phyloP scores from a whole-genome alignment of 1,284 basidiomycete species.

The Bondarzewia mesenterica region DNA sequence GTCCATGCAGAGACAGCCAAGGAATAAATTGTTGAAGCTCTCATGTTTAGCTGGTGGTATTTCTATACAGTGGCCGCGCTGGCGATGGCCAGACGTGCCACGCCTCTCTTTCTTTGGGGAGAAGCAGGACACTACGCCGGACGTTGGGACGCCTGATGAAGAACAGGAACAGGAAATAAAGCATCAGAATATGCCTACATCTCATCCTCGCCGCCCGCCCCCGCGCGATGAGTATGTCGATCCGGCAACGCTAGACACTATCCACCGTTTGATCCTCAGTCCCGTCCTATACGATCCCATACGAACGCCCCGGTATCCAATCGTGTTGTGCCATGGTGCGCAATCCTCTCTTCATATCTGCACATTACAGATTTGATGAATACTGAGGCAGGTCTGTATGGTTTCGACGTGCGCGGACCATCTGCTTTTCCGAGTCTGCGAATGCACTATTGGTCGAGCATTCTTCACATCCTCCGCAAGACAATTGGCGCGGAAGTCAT shows the following conservation, averaged over 20 bases:
- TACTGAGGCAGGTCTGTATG: conserved; percentile 70
- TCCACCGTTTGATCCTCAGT: conserved; percentile 68
- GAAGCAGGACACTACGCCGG: no score
- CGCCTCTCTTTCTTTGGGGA: neutral
- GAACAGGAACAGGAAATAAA: neutral
- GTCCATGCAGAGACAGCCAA: neutral
- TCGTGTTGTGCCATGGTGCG: conserved; percentile 93
- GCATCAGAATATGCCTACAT: neutral
- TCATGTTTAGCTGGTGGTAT: neutral
- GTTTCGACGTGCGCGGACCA: conserved; percentile 84
- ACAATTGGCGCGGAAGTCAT: conserved; percentile 89
- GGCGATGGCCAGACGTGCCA: neutral
- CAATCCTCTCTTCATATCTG: neutral
- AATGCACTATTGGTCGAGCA: conserved; percentile 93
- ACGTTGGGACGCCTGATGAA: no score
- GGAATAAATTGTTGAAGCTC: no score
- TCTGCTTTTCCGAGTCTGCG: conserved; percentile 71
- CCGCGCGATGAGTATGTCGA: conserved; percentile 10
- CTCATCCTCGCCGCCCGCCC: neutral
- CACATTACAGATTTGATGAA: conserved; percentile 1
- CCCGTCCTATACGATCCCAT: conserved; percentile 70
- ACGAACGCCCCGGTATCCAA: conserved; percentile 77
- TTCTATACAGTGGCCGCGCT: neutral
- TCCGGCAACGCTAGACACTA: conserved; percentile 33
- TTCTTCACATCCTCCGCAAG: conserved; percentile 76